Conservation (phyloP, 306 rosid genomes). For the Cicer judaicum region DNA sequence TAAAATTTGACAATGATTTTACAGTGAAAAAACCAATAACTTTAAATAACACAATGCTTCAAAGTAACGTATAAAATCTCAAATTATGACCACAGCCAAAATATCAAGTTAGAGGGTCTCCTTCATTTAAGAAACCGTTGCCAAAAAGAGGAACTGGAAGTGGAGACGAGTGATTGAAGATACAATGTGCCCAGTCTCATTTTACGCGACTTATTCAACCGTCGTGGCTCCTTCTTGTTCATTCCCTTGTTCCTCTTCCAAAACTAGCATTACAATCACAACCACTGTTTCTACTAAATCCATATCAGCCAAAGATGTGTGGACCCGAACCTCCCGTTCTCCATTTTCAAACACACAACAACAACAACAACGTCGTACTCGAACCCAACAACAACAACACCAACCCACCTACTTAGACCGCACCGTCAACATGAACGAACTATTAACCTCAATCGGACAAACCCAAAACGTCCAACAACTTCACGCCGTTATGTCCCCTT, state of each 20-base stretch:
- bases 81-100: too few species aligned
- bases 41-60: too few species aligned
- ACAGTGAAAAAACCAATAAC: too few species aligned
- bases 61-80: too few species aligned
- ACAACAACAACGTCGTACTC: constrained; percentile 25
- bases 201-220: constrained; percentile 40
- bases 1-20: too few species aligned
- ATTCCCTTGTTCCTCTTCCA: constrained; percentile 13
- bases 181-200: constrained; percentile 30
- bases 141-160: too few species aligned
- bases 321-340: constrained; percentile 58
- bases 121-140: too few species aligned
- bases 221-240: constrained; percentile 45
- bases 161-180: too few species aligned
- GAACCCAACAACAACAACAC: constrained; percentile 41
- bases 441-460: constrained; percentile 56
- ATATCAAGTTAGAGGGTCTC: too few species aligned
- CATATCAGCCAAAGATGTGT: constrained; percentile 56
- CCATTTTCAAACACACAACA: constrained; percentile 37
- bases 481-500: constrained; percentile 63
- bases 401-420: constrained; percentile 56
- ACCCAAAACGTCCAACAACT: constrained; percentile 72
- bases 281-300: constrained; percentile 15
- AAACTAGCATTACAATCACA: constrained; percentile 18
- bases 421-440: constrained; percentile 82